phyloP scores from a whole-genome alignment of 768 basidiomycete genomes.

The Agaricus blazei region DNA sequence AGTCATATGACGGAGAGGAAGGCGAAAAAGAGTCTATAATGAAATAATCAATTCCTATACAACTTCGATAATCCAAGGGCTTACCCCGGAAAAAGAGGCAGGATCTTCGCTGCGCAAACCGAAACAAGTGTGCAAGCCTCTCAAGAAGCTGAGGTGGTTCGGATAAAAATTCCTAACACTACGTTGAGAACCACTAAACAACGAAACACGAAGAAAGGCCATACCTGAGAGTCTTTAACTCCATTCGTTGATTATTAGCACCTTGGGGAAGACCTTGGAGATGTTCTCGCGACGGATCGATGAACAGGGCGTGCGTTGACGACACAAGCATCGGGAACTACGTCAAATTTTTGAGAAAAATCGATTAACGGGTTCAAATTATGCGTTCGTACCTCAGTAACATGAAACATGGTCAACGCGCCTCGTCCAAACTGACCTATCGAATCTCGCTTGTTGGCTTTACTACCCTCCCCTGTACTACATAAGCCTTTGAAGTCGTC shows the following conservation, averaged over 20 bases:
- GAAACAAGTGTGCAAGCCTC: slow-evolving; percentile 25
- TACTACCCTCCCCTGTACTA: slow-evolving; percentile 39
- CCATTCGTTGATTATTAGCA: slow-evolving; percentile 29
- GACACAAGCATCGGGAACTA: slow-evolving; percentile 31
- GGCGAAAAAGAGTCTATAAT: slow-evolving; percentile 1
- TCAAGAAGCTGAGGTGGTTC: slow-evolving; percentile 33
- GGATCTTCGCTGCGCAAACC: slow-evolving; percentile 20
- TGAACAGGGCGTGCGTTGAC: slow-evolving; percentile 26
- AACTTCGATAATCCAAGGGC: neutral
- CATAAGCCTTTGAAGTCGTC: slow-evolving; percentile 44
- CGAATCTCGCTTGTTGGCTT: slow-evolving; percentile 26
- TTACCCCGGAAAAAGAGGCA: neutral
- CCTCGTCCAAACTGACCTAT: slow-evolving; percentile 52
- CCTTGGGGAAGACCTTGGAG: slow-evolving; percentile 26
- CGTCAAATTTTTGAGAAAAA: neutral
- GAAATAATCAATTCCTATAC: neutral
- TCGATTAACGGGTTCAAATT: neutral
- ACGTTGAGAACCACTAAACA: neutral
- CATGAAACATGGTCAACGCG: slow-evolving; percentile 47
- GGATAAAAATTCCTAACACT: slow-evolving; percentile 28
- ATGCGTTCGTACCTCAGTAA: slow-evolving; percentile 35
- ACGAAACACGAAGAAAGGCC: neutral
- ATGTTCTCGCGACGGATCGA: slow-evolving; percentile 40
- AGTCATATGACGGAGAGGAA: neutral
- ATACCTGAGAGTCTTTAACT: neutral